These are phyloP conservation scores for Neolentinus lepideus DNA, from an alignment of 1,284 basidiomycete genomes.

Conservation along the genomic window DNA sequence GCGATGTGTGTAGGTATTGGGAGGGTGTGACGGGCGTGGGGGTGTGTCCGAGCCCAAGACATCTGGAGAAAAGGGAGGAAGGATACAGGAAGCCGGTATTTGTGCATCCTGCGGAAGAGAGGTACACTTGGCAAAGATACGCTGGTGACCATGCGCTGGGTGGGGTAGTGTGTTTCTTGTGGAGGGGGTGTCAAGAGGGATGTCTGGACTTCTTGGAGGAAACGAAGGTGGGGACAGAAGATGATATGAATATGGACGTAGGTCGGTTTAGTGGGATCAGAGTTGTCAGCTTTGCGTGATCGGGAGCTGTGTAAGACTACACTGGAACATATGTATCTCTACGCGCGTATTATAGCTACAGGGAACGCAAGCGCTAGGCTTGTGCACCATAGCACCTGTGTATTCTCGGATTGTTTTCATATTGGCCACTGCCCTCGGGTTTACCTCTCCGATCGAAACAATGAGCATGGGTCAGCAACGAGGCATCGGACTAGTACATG, in stretches of 20 bases:
- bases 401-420: too few relatives aligned
- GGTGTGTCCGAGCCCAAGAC: slow-evolving; percentile 46
- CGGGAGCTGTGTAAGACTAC: too few relatives aligned
- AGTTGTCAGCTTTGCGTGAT: not conserved
- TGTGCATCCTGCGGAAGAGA: slow-evolving; percentile 50
- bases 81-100: slow-evolving; percentile 31
- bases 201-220: slow-evolving; percentile 54
- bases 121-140: slow-evolving; percentile 55
- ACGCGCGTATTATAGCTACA: too few relatives aligned
- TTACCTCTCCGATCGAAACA: too few relatives aligned
- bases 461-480: too few relatives aligned
- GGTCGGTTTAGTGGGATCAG: not conserved
- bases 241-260: not conserved
- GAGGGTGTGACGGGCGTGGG: slow-evolving; percentile 22
- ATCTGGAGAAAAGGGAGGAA: slow-evolving; percentile 17
- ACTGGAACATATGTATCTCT: too few relatives aligned
- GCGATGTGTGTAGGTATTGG: slow-evolving; percentile 4
- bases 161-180: slow-evolving; percentile 47
- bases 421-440: too few relatives aligned
- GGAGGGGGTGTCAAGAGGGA: slow-evolving; percentile 57
- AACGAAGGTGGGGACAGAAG: not conserved
- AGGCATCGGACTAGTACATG: too few relatives aligned
- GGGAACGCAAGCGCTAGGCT: too few relatives aligned
- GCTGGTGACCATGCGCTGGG: slow-evolving; percentile 32
- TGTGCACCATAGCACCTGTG: too few relatives aligned